Conservation (phyloP, 2,329 filamentous ascomycete genomes). For the Colletotrichum cordylinicola region DNA sequence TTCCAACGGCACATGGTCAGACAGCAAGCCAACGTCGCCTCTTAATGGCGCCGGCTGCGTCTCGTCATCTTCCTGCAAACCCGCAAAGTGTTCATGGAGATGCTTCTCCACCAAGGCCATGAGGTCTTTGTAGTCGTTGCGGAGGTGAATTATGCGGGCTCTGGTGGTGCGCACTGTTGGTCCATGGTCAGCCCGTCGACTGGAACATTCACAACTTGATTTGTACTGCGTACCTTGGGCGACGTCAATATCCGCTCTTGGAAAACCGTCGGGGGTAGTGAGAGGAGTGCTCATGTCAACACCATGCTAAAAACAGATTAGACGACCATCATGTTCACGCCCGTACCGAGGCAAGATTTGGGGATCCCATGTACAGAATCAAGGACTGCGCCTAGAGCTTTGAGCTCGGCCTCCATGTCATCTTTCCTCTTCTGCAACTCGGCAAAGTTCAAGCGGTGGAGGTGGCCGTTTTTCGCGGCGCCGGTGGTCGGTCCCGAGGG, state of each 20-base stretch:
- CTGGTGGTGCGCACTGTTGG: constrained; percentile 85
- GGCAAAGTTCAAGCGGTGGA: constrained; percentile 70
- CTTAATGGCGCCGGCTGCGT: neutral
- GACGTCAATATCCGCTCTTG: constrained; percentile 91
- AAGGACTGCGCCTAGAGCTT: constrained; percentile 83
- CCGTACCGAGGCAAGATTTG: neutral
- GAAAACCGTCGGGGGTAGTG: constrained; percentile 88
- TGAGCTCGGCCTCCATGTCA: constrained; percentile 83
- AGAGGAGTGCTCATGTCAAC: constrained; percentile 92
- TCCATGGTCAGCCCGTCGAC: constrained; percentile 6
- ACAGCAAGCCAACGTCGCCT: neutral
- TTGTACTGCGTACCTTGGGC: constrained; percentile 72
- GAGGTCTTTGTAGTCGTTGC: constrained; percentile 91
- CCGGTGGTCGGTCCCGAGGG: constrained; percentile 78
- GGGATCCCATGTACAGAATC: constrained; percentile 68
- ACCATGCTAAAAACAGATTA: constrained; percentile 69
- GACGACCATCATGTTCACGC: neutral
- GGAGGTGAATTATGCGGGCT: constrained; percentile 84
- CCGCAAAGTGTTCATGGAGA: constrained; percentile 91
- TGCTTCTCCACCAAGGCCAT: constrained; percentile 85
- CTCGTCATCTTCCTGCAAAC: constrained; percentile 58
- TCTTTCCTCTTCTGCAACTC: constrained; percentile 88
- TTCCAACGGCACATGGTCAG: constrained; percentile 31
- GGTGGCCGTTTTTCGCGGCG: constrained; percentile 63
- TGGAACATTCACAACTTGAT: neutral